Conservation (phyloP, 345 rosid species). For the Hirschfeldia incana region DNA sequence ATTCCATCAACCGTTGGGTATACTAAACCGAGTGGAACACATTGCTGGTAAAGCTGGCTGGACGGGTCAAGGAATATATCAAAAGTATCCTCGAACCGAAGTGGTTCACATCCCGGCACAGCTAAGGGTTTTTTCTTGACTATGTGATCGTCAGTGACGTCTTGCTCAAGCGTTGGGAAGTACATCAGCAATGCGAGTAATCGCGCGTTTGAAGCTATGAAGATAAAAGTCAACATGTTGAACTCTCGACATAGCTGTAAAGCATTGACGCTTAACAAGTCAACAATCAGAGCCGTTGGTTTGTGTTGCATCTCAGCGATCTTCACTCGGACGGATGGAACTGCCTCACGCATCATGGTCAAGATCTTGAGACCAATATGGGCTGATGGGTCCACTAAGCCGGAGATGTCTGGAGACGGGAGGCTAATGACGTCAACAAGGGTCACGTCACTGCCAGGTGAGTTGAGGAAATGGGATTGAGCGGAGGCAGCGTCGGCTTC, state of each 20-base stretch:
- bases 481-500: conserved; percentile 28
- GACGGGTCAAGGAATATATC: conserved; percentile 39
- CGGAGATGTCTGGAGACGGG: conserved; percentile 43
- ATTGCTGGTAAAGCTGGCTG: conserved; percentile 9
- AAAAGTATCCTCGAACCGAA: conserved; percentile 45
- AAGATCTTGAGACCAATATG: conserved; percentile 11
- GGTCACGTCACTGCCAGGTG: neutral
- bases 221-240: conserved; percentile 44
- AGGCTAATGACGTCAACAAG: conserved; percentile 38
- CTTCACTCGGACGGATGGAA: conserved; percentile 40
- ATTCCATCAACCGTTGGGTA: conserved; percentile 19
- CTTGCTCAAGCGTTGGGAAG: conserved; percentile 24
- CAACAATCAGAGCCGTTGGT: conserved; percentile 46
- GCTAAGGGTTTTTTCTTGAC: conserved; percentile 30
- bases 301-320: conserved; percentile 37
- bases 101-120: conserved; percentile 51
- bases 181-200: conserved; percentile 22
- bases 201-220: conserved; percentile 47
- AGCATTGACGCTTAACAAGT: conserved; percentile 45
- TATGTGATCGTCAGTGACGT: conserved; percentile 26
- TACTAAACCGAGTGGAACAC: neutral
- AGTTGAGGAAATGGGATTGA: conserved; percentile 9
- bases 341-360: conserved; percentile 39
- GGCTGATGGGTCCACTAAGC: conserved; percentile 20
- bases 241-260: conserved; percentile 44